These are phyloP conservation scores for Plasmodium vinckei DNA, from an alignment of 169 alveolate species.

Conservation along the genomic window DNA sequence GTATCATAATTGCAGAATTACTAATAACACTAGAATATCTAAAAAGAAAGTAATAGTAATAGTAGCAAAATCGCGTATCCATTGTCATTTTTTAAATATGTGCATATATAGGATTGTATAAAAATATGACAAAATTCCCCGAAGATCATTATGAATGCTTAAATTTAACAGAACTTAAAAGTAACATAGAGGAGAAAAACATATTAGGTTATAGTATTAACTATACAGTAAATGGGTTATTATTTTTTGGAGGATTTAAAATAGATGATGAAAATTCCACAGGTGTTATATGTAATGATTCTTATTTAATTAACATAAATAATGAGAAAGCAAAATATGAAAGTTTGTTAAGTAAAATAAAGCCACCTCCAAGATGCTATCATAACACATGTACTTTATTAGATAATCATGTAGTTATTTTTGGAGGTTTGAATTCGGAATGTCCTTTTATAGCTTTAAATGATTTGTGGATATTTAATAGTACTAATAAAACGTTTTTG, in stretches of 20 bases:
- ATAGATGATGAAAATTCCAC: constrained; percentile 17
- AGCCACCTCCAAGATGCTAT: constrained; percentile 50
- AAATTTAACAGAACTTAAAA: constrained; percentile 65
- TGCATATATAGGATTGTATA: neutral
- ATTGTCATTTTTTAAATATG: neutral
- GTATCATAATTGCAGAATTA: too few relatives aligned
- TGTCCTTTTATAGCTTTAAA: constrained; percentile 59
- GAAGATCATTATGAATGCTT: constrained; percentile 49
- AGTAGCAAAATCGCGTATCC: neutral
- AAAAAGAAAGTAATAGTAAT: too few relatives aligned
- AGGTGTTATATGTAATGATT: constrained; percentile 52
- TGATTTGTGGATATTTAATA: constrained; percentile 62
- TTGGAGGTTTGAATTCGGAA: constrained; percentile 66
- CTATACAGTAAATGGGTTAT: constrained; percentile 43
- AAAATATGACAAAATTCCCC: constrained; percentile 51
- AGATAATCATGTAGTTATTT: constrained; percentile 56
- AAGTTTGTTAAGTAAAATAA: constrained; percentile 23
- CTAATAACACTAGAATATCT: too few relatives aligned
- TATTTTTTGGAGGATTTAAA: constrained; percentile 70
- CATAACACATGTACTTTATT: constrained; percentile 55
- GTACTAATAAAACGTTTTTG: constrained; percentile 53
- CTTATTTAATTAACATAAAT: constrained; percentile 48
- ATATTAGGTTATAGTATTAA: constrained; percentile 60
- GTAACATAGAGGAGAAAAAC: constrained; percentile 37
- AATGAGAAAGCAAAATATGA: constrained; percentile 60